These are phyloP conservation scores for Pezizomycotina sp. DNA, from an alignment of 2,329 filamentous ascomycete species.

Conservation along the genomic window DNA sequence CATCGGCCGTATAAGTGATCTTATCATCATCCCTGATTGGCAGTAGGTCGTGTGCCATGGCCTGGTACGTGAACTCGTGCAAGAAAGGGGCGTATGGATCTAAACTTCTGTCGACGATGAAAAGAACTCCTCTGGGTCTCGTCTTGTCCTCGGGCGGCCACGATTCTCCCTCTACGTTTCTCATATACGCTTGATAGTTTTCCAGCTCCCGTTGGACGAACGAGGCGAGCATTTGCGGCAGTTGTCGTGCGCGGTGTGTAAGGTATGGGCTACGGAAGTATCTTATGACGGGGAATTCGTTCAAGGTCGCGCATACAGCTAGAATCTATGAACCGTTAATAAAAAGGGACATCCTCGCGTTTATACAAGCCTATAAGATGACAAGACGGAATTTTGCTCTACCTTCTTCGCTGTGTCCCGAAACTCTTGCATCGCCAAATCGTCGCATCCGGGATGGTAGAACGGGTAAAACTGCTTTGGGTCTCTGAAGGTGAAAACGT, in stretches of 20 bases:
- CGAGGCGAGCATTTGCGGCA: slow-evolving; percentile 73
- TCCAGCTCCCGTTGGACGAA: slow-evolving; percentile 89
- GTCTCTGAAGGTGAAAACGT: slow-evolving; percentile 78
- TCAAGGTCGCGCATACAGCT: slow-evolving; percentile 75
- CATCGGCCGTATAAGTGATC: slow-evolving; percentile 65
- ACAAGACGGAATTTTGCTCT: slow-evolving; percentile 9
- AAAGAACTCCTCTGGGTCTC: slow-evolving; percentile 62
- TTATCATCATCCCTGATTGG: slow-evolving; percentile 80
- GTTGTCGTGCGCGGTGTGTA: slow-evolving; percentile 69
- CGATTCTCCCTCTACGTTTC: no score
- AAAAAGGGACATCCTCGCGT: neutral
- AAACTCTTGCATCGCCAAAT: slow-evolving; percentile 67
- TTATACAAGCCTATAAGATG: neutral
- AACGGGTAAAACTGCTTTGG: slow-evolving; percentile 90
- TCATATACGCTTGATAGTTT: slow-evolving; percentile 48
- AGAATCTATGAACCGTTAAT: slow-evolving; percentile 44
- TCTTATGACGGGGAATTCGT: slow-evolving; percentile 82
- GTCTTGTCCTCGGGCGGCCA: slow-evolving; percentile 28
- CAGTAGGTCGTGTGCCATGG: slow-evolving; percentile 89
- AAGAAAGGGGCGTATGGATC: slow-evolving; percentile 73
- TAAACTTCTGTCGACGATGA: slow-evolving; percentile 86
- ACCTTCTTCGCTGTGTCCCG: slow-evolving; percentile 78
- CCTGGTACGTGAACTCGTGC: slow-evolving; percentile 96
- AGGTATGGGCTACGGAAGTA: slow-evolving; percentile 58
- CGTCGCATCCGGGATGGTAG: slow-evolving; percentile 80